Evolutionary conservation across 169 alveolate species (phyloP).

Genomic region (Sarcocystis neurona): DNA sequence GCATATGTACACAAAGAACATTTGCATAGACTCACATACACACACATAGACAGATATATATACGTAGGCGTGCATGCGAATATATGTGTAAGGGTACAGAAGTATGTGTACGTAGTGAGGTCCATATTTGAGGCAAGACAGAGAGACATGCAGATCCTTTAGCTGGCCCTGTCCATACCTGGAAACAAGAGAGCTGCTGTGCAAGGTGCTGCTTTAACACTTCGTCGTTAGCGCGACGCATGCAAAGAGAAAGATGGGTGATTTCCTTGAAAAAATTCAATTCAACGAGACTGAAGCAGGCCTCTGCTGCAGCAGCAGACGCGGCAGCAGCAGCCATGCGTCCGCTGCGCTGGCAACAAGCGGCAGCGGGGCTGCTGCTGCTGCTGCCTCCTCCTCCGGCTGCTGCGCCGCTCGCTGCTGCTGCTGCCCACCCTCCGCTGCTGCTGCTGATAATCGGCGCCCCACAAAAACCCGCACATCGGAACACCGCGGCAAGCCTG

Average conservation of each 20-base stretch:
- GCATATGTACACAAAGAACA: neutral
- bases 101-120: neutral
- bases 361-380: neutral
- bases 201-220: constrained; percentile 3
- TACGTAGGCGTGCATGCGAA: neutral
- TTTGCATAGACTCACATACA: neutral
- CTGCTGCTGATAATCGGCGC: too few relatives aligned
- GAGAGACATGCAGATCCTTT: too few relatives aligned
- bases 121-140: too few relatives aligned
- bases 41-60: neutral
- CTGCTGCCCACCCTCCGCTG: too few relatives aligned
- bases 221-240: neutral
- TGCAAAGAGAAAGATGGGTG: constrained; percentile 31
- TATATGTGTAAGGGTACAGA: neutral
- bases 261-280: constrained; percentile 14
- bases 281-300: constrained; percentile 25
- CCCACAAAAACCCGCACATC: neutral
- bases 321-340: constrained; percentile 1
- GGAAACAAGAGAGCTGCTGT: neutral
- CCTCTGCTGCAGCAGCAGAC: constrained; percentile 1
- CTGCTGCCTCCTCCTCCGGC: neutral
- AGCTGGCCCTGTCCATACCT: neutral
- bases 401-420: too few relatives aligned
- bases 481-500: constrained; percentile 11
- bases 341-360: neutral